Evolutionary conservation across 306 rosid species (phyloP).

Genomic region (Quercus berberidifolia): DNA sequence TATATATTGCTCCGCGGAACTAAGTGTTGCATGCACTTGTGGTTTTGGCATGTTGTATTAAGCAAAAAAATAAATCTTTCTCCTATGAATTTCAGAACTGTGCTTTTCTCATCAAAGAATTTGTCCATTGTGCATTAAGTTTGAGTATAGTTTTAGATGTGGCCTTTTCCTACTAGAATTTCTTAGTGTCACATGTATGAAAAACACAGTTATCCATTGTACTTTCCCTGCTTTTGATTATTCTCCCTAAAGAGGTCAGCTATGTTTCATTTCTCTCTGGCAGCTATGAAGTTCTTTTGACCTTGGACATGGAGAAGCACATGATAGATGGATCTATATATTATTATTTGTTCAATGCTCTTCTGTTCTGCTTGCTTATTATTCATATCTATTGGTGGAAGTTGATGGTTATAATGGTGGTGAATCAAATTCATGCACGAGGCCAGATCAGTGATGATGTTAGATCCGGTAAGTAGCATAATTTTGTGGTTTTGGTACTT

Average conservation of each 20-base stretch:
- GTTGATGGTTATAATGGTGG: slow-evolving; percentile 80
- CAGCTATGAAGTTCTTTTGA: slow-evolving; percentile 72
- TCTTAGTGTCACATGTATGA: neutral
- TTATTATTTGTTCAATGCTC: slow-evolving; percentile 79
- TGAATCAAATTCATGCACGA: slow-evolving; percentile 69
- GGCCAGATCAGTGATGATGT: slow-evolving; percentile 86
- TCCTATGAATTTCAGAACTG: neutral
- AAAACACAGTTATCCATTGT: neutral
- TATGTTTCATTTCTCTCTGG: slow-evolving; percentile 16
- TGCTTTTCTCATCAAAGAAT: neutral
- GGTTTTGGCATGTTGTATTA: too few relatives aligned
- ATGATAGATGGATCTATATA: slow-evolving; percentile 54
- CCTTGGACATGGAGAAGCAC: slow-evolving; percentile 54
- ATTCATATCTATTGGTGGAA: slow-evolving; percentile 91
- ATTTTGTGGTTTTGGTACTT: neutral
- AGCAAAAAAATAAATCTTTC: neutral
- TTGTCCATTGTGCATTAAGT: neutral
- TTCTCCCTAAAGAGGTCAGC: neutral
- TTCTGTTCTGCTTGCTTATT: slow-evolving; percentile 67
- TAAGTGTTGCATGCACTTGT: too few relatives aligned
- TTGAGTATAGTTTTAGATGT: neutral
- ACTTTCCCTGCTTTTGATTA: neutral
- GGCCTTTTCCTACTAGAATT: neutral
- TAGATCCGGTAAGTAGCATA: slow-evolving; percentile 72
- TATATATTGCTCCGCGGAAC: too few relatives aligned